Conservation (phyloP, 768 basidiomycete species). For the Suillus fuscotomentosus region DNA sequence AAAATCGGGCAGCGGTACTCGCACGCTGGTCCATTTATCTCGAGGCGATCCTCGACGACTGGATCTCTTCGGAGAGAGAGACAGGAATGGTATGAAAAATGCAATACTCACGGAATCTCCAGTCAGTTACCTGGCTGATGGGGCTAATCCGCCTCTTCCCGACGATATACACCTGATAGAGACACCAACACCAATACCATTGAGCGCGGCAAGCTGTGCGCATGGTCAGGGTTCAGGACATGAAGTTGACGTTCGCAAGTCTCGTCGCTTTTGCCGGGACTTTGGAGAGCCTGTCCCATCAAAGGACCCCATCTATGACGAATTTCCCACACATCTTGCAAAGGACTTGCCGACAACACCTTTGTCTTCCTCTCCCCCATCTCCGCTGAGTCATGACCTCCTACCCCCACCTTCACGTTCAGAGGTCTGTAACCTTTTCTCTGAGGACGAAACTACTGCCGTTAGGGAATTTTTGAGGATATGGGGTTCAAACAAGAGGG, state of each 20-base stretch:
- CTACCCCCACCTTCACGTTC: slow-evolving; percentile 4
- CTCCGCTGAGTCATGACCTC: background rate
- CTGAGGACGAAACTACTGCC: slow-evolving; percentile 15
- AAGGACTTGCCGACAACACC: background rate
- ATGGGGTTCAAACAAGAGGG: slow-evolving; percentile 10
- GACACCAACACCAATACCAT: background rate
- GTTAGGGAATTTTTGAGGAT: slow-evolving; percentile 17
- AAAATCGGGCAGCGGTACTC: background rate
- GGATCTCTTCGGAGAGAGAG: background rate
- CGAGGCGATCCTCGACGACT: background rate
- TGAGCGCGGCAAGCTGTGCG: background rate
- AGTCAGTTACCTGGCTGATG: background rate
- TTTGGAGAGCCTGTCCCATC: background rate
- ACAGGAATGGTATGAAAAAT: background rate
- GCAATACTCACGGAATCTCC: background rate
- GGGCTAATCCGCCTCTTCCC: background rate
- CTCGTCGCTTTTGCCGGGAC: slow-evolving; percentile 12
- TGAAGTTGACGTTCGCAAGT: background rate
- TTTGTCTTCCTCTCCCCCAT: background rate
- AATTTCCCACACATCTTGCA: background rate
- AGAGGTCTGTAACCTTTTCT: background rate
- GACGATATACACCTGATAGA: background rate
- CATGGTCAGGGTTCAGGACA: background rate
- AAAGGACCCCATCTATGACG: background rate
- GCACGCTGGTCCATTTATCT: background rate